Conservation (phyloP, 1,284 basidiomycete genomes). For the Melampsora larici-populina region DNA sequence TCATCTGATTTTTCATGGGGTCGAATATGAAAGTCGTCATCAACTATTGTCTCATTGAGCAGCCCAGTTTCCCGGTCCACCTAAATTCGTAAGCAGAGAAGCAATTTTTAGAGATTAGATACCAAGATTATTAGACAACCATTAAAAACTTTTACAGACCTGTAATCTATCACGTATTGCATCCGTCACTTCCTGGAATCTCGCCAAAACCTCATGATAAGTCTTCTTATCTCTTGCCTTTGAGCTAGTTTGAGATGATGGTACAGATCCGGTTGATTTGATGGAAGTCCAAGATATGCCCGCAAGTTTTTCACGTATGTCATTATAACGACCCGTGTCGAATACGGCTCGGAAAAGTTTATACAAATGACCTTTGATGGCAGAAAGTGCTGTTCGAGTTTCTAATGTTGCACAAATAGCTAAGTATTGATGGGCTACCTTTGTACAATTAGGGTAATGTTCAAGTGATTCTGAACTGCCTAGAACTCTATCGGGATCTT, state of each 20-base stretch:
- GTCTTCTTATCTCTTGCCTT: constrained; percentile 49
- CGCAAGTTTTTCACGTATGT: constrained; percentile 70
- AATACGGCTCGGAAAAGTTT: constrained; percentile 81
- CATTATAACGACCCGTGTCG: constrained; percentile 60
- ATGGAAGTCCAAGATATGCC: constrained; percentile 54
- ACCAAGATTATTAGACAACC: not conserved
- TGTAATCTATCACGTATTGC: constrained; percentile 69
- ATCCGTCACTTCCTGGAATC: constrained; percentile 64
- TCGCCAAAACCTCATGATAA: constrained; percentile 58
- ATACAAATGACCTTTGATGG: constrained; percentile 89
- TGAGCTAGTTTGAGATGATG: not conserved
- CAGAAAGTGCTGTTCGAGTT: constrained; percentile 70
- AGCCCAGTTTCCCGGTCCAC: not conserved
- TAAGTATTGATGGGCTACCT: constrained; percentile 80
- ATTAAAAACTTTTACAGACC: constrained; percentile 55
- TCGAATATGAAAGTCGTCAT: constrained; percentile 43
- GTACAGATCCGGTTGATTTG: not conserved
- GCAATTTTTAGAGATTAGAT: not conserved
- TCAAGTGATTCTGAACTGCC: constrained; percentile 53
- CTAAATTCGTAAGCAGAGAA: constrained; percentile 1
- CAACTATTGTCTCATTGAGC: constrained; percentile 21
- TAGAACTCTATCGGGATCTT: constrained; percentile 44
- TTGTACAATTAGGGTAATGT: constrained; percentile 63
- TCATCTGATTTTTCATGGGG: constrained; percentile 45
- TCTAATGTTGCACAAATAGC: constrained; percentile 68